Conservation (phyloP, 2,329 filamentous ascomycete species). For the Fusarium oligoseptatum region DNA sequence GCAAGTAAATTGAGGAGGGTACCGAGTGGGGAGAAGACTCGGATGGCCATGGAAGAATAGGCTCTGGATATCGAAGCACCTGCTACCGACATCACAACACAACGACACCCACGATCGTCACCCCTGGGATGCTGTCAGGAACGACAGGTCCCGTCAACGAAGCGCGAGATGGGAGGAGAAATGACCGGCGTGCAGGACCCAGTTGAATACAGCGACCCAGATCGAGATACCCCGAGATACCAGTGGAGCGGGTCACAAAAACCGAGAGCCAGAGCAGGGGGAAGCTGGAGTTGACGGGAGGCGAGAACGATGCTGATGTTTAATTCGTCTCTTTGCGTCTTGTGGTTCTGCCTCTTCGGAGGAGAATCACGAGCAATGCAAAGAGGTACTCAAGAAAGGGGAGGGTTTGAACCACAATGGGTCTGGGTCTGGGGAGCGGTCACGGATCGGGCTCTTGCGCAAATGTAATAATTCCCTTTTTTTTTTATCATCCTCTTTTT, state of each 20-base stretch:
- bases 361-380: conserved; percentile 30
- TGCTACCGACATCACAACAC: conserved; percentile 34
- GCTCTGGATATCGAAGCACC: conserved; percentile 42
- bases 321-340: conserved; percentile 43
- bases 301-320: conserved; percentile 35
- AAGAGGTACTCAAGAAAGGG: conserved; percentile 31
- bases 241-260: conserved; percentile 43
- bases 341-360: conserved; percentile 26
- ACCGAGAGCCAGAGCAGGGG: conserved; percentile 36
- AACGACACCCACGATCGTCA: conserved; percentile 31
- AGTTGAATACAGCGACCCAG: conserved; percentile 40
- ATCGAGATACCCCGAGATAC: conserved; percentile 46
- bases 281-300: conserved; percentile 34
- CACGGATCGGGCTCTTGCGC: conserved; percentile 54
- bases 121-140: conserved; percentile 25
- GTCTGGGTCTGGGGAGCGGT: conserved; percentile 44
- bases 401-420: conserved; percentile 48
- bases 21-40: conserved; percentile 38
- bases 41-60: conserved; percentile 26
- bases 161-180: conserved; percentile 30
- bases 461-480: conserved; percentile 63
- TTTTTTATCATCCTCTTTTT: conserved; percentile 51
- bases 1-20: conserved; percentile 36
- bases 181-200: conserved; percentile 33
- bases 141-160: conserved; percentile 29